Base-by-base conservation (phyloP, 352 stramenopile genomes). In the Blastocystis sp. region DNA sequence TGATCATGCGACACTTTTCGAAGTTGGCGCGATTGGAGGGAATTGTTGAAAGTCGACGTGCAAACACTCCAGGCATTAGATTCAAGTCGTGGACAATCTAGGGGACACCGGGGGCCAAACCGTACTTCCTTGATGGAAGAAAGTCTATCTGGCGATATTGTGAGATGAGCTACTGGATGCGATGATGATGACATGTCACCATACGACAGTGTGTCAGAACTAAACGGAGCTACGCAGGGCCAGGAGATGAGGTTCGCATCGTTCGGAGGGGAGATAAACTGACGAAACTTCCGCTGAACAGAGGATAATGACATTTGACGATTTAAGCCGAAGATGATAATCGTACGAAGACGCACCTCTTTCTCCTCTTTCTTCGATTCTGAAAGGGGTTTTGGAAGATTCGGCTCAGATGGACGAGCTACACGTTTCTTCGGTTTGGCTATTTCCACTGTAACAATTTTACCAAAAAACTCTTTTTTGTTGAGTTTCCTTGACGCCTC, bases 351-450 rank as follows among this genome's bases (percentile, higher is more conserved):
- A 75, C 76, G 76, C 37, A 68, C 1, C 50, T 41, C 20, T 26
- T 87, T 87, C 55, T 87, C 62, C 47, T 87, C 26, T 37, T 79
- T 68, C 55, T 87, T 87, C 50, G 76, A 37, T 26, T 75, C 55
- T 9, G 55, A 56, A 7, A 87, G 13, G 1, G 11, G 11, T 77
- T 13, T 53, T 7, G 53, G 39, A 77, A 76, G 7, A 76, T 13
- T 68, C 23, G 23, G 34, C 7, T 18, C 13, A 76, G 23, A 20
- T 41, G n/a, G 1, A 26, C 1, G n/a, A 41, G 6, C 23, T 45
- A 26, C 62, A 26, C 39, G 23, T 47, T 79, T 87, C 62, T 87
- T 87, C 18, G 76, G 76, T 34, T 87, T 87, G 41, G 76, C 76
- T 15, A 87, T 69, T 34, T 87, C 76, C 18, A 55, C 76, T n/a